Conservation (phyloP, 345 rosid genomes). For the Lepidium didymum region DNA sequence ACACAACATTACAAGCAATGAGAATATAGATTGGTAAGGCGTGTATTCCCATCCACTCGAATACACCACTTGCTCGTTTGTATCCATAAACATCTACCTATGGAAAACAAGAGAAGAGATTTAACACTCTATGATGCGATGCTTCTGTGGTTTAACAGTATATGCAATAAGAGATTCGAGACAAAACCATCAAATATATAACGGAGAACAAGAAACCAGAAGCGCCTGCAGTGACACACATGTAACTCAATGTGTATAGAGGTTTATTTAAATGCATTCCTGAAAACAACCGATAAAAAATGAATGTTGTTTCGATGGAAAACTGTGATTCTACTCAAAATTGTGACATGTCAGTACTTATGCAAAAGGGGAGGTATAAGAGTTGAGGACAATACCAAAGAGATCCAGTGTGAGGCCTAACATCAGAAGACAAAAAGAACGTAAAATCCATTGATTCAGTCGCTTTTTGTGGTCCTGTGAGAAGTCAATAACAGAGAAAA, state of each 20-base stretch:
- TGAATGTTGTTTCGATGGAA: not conserved
- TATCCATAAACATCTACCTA: constrained; percentile 62
- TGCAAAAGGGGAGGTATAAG: not conserved
- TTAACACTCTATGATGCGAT: not conserved
- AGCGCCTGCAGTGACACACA: constrained; percentile 63
- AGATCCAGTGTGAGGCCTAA: constrained; percentile 50
- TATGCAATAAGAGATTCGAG: not conserved
- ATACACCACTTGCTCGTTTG: constrained; percentile 36
- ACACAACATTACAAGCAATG: constrained; percentile 59
- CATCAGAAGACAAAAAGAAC: constrained; percentile 46
- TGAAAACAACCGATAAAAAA: constrained; percentile 17
- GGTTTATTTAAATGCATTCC: constrained; percentile 88
- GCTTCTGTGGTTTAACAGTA: not conserved
- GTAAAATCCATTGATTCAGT: constrained; percentile 44
- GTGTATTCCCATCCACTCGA: constrained; percentile 87
- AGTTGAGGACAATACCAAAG: constrained; percentile 37
- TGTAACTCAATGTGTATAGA: constrained; percentile 74
- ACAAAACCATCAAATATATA: constrained; percentile 57
- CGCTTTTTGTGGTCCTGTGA: constrained; percentile 61
- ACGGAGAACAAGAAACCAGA: constrained; percentile 66
- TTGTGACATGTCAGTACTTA: not conserved
- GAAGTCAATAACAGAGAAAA: not conserved
- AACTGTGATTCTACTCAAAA: not conserved
- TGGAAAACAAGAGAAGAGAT: not conserved
- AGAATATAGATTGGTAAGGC: constrained; percentile 58